A percentile compares a stretch with the other conserved stretches of the same genome.
These are phyloP conservation scores for Hibiscus syriacus DNA, from an alignment of 345 rosid genomes.

Conservation along the genomic window DNA sequence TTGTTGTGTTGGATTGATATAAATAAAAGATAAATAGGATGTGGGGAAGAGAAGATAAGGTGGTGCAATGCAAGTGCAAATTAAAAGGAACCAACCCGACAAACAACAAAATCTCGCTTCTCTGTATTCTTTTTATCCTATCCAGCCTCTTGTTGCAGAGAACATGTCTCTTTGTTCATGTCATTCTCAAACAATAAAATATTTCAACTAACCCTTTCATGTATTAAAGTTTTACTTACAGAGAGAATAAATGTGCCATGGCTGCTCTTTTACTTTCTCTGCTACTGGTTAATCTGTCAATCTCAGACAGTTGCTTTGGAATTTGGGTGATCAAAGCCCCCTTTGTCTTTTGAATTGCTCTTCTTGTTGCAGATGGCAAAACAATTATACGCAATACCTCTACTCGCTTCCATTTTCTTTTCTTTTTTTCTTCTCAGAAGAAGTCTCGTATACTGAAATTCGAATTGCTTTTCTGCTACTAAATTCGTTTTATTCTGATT, in stretches of 20 bases:
- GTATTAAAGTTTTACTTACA: not conserved
- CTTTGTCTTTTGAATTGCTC: not conserved
- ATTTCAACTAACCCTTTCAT: not conserved
- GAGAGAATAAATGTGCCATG: not conserved
- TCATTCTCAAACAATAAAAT: conserved; percentile 4
- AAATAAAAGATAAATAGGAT: not conserved
- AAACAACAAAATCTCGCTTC: conserved; percentile 20
- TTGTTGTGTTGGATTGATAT: not conserved
- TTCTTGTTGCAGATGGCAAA: conserved; percentile 8
- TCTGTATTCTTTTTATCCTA: conserved; percentile 11
- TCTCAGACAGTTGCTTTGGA: conserved; percentile 11
- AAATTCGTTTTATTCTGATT: too few species aligned
- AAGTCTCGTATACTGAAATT: too few species aligned
- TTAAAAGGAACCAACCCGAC: conserved; percentile 21
- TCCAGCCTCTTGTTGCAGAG: conserved; percentile 37
- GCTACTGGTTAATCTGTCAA: not conserved
- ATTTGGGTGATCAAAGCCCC: conserved; percentile 9
- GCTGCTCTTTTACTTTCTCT: not conserved
- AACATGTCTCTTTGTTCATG: conserved; percentile 38
- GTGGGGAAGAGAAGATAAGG: conserved; percentile 45
- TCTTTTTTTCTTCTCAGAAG: not conserved
- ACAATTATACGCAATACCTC: not conserved
- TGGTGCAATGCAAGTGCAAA: conserved; percentile 18
- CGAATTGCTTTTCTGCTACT: too few species aligned
- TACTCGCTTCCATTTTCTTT: not conserved